Conservation (phyloP, 768 basidiomycete genomes). For the Collybia nuda region DNA sequence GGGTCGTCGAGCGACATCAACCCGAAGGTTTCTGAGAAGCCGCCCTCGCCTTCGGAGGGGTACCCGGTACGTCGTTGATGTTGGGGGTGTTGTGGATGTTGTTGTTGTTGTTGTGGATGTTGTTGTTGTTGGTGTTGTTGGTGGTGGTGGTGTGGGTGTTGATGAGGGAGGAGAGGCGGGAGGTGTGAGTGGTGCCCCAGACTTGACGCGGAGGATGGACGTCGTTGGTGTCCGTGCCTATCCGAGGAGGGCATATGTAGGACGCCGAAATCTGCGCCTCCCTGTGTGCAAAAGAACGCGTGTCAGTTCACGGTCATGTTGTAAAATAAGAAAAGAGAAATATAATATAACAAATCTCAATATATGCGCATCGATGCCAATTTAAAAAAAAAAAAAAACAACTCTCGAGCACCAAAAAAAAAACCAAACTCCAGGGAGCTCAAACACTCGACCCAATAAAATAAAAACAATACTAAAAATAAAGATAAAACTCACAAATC, state of each 20-base stretch:
- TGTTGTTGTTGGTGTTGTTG: neutral
- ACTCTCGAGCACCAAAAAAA: too few relatives aligned
- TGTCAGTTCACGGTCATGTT: too few relatives aligned
- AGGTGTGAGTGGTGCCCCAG: neutral
- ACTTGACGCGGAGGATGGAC: too few relatives aligned
- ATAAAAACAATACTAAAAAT: too few relatives aligned
- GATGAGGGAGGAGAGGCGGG: conserved; percentile 1
- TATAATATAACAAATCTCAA: neutral
- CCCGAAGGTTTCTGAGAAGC: conserved; percentile 67
- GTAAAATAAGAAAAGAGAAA: too few relatives aligned
- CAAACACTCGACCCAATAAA: too few relatives aligned
- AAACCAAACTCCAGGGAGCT: too few relatives aligned
- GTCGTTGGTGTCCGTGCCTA: neutral
- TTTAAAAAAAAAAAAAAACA: too few relatives aligned
- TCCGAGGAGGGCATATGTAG: neutral
- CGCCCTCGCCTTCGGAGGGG: conserved; percentile 29
- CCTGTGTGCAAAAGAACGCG: neutral
- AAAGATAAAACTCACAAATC: too few relatives aligned
- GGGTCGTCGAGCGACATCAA: conserved; percentile 78
- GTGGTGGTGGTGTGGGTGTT: neutral
- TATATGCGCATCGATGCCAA: neutral
- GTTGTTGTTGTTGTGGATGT: neutral
- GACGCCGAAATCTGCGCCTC: neutral
- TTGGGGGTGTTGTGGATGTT: neutral
- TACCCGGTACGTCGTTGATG: neutral